Base-by-base conservation (phyloP, 345 rosid genomes). In the Syzygium grande region DNA sequence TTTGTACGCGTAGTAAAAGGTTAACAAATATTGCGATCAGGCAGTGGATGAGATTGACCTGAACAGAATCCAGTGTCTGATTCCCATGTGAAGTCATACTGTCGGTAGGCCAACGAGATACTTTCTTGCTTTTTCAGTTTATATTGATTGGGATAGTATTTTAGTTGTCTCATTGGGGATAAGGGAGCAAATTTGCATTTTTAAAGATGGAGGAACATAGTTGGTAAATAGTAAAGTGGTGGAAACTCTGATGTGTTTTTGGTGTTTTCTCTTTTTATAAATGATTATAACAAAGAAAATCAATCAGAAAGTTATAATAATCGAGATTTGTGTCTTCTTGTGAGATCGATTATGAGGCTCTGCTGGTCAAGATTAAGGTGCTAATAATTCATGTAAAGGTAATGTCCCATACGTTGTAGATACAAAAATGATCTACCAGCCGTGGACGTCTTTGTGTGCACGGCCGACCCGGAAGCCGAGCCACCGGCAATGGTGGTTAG, bases 391-490 rank as follows among this genome's bases (percentile, higher is more conserved):
- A 55, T 55, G 59, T 55, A 55, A 55, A 55, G 59, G 59, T 55
- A 22, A 55, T 55, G 11, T 55, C 59, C 59, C 11, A 9, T 56
- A 4, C n/a, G 27, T 78, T 17, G 41, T 89, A 90, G 92, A 68
- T 87, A 89, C 22, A 87, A 88, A 52, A 87, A 87, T 19, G 86
- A 87, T 84, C 86, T 93, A 54, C 93, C 92, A 2, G 79, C 86
- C 6, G 89, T 91, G 6, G 94, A 91, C 51, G 85, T 90, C 13
- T 92, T 91, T 27, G 90, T 91, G 38, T 92, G 94, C 93, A 93
- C 94, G 51, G 93, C 93, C 2, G 92, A 93, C 54, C 92, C 91
- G 25, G 13, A 14, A 9, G 77, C 89, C 49, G 94, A 93, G 92
- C 93, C 94, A 46, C 92, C 93, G 6, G 87, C 51, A 9, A 7